Evolutionary conservation across 352 stramenopile genomes (phyloP), one percentile per base, ranked within the genome.

Genomic region (Blastocystis sp.): DNA sequence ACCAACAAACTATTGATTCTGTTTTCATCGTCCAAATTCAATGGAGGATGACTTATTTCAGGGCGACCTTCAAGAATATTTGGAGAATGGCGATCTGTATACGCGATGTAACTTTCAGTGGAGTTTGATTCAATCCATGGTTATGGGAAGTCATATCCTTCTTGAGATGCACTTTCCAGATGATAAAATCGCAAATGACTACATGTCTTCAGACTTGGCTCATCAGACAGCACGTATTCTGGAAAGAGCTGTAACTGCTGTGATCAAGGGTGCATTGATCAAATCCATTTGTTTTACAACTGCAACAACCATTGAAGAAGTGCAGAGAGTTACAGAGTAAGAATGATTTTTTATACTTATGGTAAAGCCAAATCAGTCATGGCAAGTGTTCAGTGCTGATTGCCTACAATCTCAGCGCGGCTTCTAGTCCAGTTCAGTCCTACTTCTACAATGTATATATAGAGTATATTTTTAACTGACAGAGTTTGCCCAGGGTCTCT

Each of bases 1-100:
- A 37, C 42, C 12, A 59, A 35, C 4, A 43, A 2, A 51, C 7
- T 51, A 54, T 12, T 42, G 59, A 61, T 14, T 12, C 4, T 24
- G 1, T 35, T 24, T 35, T 35, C 59, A 24, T 24, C 59, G 9
- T 6, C 35, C 59, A 69, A 69, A 46, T 46, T 9, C 9, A 63
- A 83, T 83, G 71, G 71, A 83, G 52, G 71, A 83, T 29, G 71
- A 83, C 51, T 46, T 83, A 14, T 83, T 83, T 67, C 71, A 83
- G 51, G 54, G 71, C 12, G 71, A 83, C 51, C n/a, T 83, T 9
- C 71, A 83, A 63, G 71, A 83, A n/a, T 83, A 83, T 43, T n/a
- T 83, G 1, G 71, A 83, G 49, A 83, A 65, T 29, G 71, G 71
- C 0, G 58, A 83, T 37, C 29, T 83, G 29, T 83, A 83, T 56